Percentiles rank a stretch among this genome's conserved stretches.
Conservation (phyloP, 352 stramenopile species). For the Globisporangium nodosum region DNA sequence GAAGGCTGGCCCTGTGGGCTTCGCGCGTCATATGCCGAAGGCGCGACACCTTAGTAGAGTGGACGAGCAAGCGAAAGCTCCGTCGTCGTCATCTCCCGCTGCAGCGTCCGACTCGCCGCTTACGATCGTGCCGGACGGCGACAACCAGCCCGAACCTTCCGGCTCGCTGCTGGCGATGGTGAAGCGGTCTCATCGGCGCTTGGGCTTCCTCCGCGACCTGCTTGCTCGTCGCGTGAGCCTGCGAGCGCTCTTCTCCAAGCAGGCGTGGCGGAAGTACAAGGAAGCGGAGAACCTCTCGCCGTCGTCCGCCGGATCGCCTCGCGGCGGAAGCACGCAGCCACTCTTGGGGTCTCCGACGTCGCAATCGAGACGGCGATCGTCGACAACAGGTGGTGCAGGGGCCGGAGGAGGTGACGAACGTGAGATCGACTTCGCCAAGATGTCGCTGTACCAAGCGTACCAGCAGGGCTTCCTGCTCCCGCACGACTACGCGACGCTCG, state of each 20-base stretch:
- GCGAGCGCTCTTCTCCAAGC: conserved; percentile 35
- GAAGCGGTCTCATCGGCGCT: conserved; percentile 18
- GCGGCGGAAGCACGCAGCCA: conserved; percentile 13
- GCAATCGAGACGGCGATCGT: conserved; percentile 7
- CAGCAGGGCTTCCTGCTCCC: conserved; percentile 62
- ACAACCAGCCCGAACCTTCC: not conserved
- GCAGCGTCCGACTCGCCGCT: not conserved
- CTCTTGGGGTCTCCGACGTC: conserved; percentile 9
- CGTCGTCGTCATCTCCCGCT: not conserved
- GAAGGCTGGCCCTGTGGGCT: not conserved
- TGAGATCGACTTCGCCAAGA: conserved; percentile 55
- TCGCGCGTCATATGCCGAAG: conserved; percentile 1
- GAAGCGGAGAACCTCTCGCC: conserved; percentile 25
- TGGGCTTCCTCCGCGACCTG: conserved; percentile 33
- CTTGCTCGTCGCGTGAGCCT: conserved; percentile 25
- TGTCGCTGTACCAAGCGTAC: conserved; percentile 73
- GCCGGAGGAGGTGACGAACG: conserved; percentile 1
- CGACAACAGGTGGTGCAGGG: conserved; percentile 1
- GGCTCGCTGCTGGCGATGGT: conserved; percentile 11
- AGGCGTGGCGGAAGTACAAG: conserved; percentile 56
- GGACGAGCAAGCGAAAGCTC: conserved; percentile 1
- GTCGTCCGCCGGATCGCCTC: conserved; percentile 10
- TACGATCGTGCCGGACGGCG: not conserved
- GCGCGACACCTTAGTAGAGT: conserved; percentile 5
- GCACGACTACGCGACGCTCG: conserved; percentile 70